Evolutionary conservation across 352 stramenopile species (phyloP).

Genomic region (Phytophthora fragariaefolia): DNA sequence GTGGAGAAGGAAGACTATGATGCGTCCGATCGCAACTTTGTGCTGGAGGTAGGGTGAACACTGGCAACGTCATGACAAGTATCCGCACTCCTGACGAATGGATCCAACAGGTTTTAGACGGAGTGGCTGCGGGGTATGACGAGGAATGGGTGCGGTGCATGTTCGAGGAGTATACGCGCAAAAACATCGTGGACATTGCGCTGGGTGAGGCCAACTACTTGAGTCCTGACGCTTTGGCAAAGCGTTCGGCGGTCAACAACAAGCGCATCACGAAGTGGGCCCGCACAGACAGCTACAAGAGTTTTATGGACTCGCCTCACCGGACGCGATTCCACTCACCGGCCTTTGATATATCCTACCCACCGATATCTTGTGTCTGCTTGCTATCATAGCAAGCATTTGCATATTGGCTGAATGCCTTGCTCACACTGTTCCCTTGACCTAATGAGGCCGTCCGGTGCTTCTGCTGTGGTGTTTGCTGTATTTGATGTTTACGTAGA

Average conservation of each 20-base stretch:
- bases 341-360: conserved; percentile 90
- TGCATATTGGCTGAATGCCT: conserved; percentile 18
- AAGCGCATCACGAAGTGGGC: conserved; percentile 90
- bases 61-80: background rate
- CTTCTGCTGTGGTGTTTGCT: conserved; percentile 36
- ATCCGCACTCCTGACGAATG: background rate
- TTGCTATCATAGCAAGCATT: conserved; percentile 46
- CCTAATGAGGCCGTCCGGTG: conserved; percentile 21
- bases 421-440: conserved; percentile 54
- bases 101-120: conserved; percentile 71
- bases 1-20: conserved; percentile 84
- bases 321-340: conserved; percentile 52
- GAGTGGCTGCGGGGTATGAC: conserved; percentile 76
- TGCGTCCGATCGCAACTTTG: conserved; percentile 67
- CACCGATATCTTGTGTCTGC: conserved; percentile 45
- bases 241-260: conserved; percentile 85
- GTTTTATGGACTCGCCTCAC: conserved; percentile 67
- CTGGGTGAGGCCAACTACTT: conserved; percentile 82
- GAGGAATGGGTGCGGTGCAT: conserved; percentile 90
- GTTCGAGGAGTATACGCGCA: conserved; percentile 90
- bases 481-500: conserved; percentile 66
- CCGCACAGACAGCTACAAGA: conserved; percentile 88
- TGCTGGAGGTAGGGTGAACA: conserved; percentile 60
- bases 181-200: conserved; percentile 85
- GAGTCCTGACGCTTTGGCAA: conserved; percentile 70